Base-by-base conservation (phyloP, 148 eudicot genomes). In the Chenopodium berlandieri region DNA sequence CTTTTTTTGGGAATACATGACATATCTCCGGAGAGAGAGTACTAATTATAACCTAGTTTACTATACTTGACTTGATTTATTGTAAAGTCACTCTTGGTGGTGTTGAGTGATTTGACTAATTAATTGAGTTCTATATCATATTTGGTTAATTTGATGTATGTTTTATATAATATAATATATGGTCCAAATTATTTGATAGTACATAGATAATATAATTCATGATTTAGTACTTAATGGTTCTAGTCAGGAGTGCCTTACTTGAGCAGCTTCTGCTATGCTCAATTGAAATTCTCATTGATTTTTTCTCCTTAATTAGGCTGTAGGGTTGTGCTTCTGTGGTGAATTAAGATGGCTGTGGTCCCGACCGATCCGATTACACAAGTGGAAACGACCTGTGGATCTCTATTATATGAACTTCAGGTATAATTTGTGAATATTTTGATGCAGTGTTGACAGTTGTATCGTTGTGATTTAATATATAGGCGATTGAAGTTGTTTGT, bases 341-440 rank as follows among this genome's bases (percentile, higher is more conserved):
- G 84, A 69, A 72, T 77, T 27, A 72, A 58, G 12, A 89, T 85
- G 91, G 79, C 80, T 56, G 73, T 27, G 16, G 58, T 52, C 48
- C 86, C 75, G 71, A 85, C 60, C 64, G 87, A 90, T 62, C 85
- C 89, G 40, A 84, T 87, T 84, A 54, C 73, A 48, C 90, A 85
- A 80, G 73, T 82, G 65, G 90, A 88, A 83, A 90, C 92, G 54
- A 88, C 88, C 16, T 90, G 92, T 88, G 90, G 90, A 71, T 80
- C 90, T 72, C 85, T 89, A 52, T 83, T 88, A 60, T 87, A 79
- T 73, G 89, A 86, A 78, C 90, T 86, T 75, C 87, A 86, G 89
- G 90, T 90, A 86, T 37, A 52, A 4, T 13, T 64, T 56, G 58
- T 48, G 69, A 47, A 56, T 3, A 56, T 52, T 23, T 37, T 40